These are phyloP conservation scores for Nicotiana rustica DNA, from an alignment of 305 asterid species.

Conservation along the genomic window DNA sequence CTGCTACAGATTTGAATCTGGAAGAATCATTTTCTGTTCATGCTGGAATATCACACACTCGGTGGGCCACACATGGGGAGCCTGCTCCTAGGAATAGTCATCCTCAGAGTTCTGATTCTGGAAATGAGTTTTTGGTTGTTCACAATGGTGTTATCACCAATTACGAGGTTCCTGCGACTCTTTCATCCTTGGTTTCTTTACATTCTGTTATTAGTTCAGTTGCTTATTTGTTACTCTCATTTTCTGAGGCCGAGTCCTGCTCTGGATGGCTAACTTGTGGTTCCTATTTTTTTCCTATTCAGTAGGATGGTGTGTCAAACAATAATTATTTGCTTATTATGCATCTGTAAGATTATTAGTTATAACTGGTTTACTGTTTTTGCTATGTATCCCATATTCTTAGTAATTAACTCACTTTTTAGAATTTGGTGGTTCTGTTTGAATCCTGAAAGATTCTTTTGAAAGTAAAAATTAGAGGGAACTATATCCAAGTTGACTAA, in stretches of 20 bases:
- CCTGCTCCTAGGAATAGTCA: slow-evolving; percentile 98
- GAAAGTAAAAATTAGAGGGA: slow-evolving; percentile 13
- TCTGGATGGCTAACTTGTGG: background rate
- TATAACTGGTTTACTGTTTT: background rate
- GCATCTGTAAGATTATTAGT: slow-evolving; percentile 7
- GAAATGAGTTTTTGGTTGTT: slow-evolving; percentile 88
- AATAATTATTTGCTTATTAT: background rate
- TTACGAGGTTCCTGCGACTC: slow-evolving; percentile 67
- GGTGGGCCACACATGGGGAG: slow-evolving; percentile 99
- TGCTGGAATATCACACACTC: slow-evolving; percentile 98
- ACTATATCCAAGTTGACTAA: background rate
- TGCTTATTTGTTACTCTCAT: slow-evolving; percentile 9
- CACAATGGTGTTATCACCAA: slow-evolving; percentile 96
- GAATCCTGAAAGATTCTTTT: background rate
- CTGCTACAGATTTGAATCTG: slow-evolving; percentile 73
- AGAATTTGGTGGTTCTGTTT: background rate
- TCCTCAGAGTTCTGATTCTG: slow-evolving; percentile 88
- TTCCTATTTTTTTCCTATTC: background rate
- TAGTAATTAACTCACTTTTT: background rate
- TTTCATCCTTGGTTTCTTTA: background rate
- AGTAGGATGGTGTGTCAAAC: background rate
- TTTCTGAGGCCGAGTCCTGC: background rate
- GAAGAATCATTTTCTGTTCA: slow-evolving; percentile 85
- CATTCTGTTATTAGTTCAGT: background rate
- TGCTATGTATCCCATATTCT: background rate